Conservation (phyloP, 495 filamentous ascomycete species). For the Xeromyces bisporus region DNA sequence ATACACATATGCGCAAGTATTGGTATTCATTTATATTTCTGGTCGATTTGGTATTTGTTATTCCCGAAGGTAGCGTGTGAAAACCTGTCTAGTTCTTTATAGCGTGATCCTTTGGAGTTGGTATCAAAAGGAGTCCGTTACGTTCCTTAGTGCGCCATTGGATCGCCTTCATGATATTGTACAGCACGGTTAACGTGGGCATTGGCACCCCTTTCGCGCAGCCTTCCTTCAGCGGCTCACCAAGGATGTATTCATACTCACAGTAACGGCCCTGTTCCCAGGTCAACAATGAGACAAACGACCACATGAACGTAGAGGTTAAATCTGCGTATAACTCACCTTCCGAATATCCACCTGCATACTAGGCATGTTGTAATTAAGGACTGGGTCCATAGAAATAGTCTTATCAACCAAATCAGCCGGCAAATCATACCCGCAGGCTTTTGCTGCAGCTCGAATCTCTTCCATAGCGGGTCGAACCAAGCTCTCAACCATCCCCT, state of each 20-base stretch:
- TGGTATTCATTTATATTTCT: no score
- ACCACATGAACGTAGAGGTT: no score
- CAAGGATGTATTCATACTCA: slow-evolving; percentile 46
- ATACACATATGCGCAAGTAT: no score
- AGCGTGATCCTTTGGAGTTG: no score
- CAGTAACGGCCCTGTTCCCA: slow-evolving; percentile 37
- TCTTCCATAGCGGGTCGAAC: background rate
- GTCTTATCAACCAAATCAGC: background rate
- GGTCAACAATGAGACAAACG: slow-evolving; percentile 42
- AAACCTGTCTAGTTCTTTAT: no score
- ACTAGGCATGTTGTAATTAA: no score
- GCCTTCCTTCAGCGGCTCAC: slow-evolving; percentile 40
- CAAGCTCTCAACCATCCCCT: background rate
- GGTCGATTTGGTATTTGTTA: no score
- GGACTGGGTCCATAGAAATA: slow-evolving; percentile 25
- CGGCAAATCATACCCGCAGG: background rate
- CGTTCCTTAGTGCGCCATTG: no score
- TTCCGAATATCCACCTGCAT: no score
- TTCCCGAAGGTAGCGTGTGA: no score
- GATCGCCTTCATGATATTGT: slow-evolving; percentile 7
- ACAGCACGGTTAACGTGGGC: slow-evolving; percentile 34
- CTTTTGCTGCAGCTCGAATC: background rate
- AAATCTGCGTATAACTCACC: no score
- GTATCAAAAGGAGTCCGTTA: no score
- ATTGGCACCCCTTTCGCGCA: slow-evolving; percentile 31